Evolutionary conservation across 164 flowering plant species (phyloP).

Genomic region (Saururus chinensis): DNA sequence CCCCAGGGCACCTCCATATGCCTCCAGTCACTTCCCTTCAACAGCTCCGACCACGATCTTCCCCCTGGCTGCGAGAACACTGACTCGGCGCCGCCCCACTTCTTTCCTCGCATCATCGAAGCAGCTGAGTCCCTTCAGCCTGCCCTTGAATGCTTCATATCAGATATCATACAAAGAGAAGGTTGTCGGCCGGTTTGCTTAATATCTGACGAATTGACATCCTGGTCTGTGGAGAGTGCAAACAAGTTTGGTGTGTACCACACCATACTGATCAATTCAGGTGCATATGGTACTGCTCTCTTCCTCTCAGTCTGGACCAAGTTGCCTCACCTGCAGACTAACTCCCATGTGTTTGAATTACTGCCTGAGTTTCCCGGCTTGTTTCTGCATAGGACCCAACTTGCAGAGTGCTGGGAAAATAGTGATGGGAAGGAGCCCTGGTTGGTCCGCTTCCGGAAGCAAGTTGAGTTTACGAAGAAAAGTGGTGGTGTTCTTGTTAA

Average conservation of each 20-base stretch:
- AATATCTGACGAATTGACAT: neutral
- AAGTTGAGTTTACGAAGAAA: neutral
- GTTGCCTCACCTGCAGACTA: too few relatives aligned
- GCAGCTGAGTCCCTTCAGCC: neutral
- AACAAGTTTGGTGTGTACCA: too few relatives aligned
- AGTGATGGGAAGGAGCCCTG: neutral
- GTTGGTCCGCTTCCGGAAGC: neutral
- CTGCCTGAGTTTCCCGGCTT: too few relatives aligned
- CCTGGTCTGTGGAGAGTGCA: slow-evolving; percentile 1
- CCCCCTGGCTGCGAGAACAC: slow-evolving; percentile 2
- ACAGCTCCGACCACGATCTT: slow-evolving; percentile 1
- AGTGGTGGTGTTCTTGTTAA: neutral
- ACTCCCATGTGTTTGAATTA: too few relatives aligned
- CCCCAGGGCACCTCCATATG: neutral
- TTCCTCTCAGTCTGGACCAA: too few relatives aligned
- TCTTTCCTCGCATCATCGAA: neutral
- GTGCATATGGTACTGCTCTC: too few relatives aligned
- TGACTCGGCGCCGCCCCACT: neutral
- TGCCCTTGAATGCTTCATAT: neutral
- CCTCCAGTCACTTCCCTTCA: neutral
- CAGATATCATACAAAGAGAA: neutral
- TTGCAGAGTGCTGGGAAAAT: too few relatives aligned
- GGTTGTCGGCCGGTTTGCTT: neutral
- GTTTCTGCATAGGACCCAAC: too few relatives aligned
- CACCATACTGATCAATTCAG: too few relatives aligned